Evolutionary conservation across 2,329 filamentous ascomycete species (phyloP).

Genomic region (Arthrobotrys pseudoclavata): DNA sequence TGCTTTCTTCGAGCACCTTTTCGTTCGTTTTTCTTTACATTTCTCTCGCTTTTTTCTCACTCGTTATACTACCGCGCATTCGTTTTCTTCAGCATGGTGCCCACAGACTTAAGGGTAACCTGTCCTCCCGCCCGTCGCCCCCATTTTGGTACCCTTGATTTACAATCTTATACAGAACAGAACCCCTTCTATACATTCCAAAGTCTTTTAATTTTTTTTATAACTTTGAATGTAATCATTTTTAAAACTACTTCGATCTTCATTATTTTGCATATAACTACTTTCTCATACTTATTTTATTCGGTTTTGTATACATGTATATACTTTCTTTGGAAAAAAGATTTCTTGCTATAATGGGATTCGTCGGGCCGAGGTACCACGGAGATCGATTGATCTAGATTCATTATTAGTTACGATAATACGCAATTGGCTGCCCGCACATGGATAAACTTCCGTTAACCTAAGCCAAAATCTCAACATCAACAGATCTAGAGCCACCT

Average conservation of each 20-base stretch:
- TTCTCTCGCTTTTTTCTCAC: not conserved
- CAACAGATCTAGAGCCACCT: too few relatives aligned
- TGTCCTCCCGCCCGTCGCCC: not conserved
- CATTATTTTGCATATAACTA: constrained; percentile 6
- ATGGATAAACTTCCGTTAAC: too few relatives aligned
- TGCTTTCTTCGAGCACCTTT: not conserved
- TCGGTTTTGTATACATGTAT: constrained; percentile 5
- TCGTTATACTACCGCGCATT: not conserved
- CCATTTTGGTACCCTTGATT: not conserved
- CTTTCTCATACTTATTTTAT: not conserved
- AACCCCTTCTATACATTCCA: not conserved
- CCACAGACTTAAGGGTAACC: not conserved
- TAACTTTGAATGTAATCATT: not conserved
- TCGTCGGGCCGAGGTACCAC: too few relatives aligned
- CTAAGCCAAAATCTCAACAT: too few relatives aligned
- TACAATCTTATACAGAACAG: not conserved
- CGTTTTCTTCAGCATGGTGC: not conserved
- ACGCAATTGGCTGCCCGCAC: not conserved
- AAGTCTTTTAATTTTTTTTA: not conserved
- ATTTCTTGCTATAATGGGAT: constrained; percentile 3
- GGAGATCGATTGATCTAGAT: too few relatives aligned
- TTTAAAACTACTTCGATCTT: too few relatives aligned
- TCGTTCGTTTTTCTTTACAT: not conserved
- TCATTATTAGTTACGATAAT: too few relatives aligned
- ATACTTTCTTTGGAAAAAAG: constrained; percentile 1